Evolutionary conservation across 1,284 basidiomycete species (phyloP).

Genomic region (Cryptococcus amylolentus): DNA sequence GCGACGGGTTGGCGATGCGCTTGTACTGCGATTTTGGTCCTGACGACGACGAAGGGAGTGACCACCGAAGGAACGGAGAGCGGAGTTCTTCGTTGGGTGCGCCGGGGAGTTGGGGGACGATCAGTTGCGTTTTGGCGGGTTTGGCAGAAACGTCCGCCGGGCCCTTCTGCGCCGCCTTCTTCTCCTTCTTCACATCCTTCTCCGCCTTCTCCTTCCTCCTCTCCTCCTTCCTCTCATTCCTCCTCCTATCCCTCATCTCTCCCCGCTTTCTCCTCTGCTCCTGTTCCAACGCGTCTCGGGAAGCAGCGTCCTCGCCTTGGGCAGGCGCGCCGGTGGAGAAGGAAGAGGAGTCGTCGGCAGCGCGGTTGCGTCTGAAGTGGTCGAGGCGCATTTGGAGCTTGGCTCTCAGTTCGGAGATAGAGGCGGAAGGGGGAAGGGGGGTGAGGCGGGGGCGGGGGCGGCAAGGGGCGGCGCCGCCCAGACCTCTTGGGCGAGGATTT

Average conservation of each 20-base stretch:
- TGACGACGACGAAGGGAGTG: slow-evolving; percentile 50
- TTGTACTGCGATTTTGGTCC: slow-evolving; percentile 57
- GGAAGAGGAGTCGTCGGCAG: slow-evolving; percentile 39
- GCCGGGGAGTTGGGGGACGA: slow-evolving; percentile 55
- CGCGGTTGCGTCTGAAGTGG: slow-evolving; percentile 57
- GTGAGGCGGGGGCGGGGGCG: slow-evolving; percentile 23
- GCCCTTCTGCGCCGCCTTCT: slow-evolving; percentile 34
- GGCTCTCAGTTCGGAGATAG: slow-evolving; percentile 67
- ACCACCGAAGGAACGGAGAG: slow-evolving; percentile 68
- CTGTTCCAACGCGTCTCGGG: slow-evolving; percentile 74
- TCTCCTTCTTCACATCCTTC: slow-evolving; percentile 29
- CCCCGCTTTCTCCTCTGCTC: slow-evolving; percentile 71
- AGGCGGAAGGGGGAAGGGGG: slow-evolving; percentile 63
- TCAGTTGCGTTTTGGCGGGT: slow-evolving; percentile 54
- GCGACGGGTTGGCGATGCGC: slow-evolving; percentile 65
- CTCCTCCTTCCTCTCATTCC: slow-evolving; percentile 80
- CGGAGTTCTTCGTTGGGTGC: too few species aligned
- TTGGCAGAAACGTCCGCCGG: slow-evolving; percentile 15
- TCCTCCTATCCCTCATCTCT: slow-evolving; percentile 72
- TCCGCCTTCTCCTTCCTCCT: slow-evolving; percentile 57
- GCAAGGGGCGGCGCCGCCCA: neutral
- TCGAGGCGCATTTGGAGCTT: slow-evolving; percentile 76
- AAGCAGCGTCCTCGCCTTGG: slow-evolving; percentile 15
- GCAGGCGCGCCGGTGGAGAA: slow-evolving; percentile 15
- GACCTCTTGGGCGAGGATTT: slow-evolving; percentile 55